Percentiles rank a stretch among this genome's conserved stretches.
phyloP scores from a whole-genome alignment of 2,329 filamentous ascomycete species.

The Fusarium euwallaceae region DNA sequence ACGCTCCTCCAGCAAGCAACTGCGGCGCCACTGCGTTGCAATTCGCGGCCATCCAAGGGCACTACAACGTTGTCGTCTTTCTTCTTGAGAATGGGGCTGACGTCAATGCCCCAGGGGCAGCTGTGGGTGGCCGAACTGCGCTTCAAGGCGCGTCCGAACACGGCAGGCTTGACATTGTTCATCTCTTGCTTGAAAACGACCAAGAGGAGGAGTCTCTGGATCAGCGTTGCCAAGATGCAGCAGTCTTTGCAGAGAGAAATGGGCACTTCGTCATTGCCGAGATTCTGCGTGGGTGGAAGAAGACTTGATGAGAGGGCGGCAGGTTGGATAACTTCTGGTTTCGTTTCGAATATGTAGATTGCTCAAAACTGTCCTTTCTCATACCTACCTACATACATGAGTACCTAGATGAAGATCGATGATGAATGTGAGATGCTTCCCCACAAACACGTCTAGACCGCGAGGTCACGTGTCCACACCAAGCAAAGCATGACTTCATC shows the following conservation, averaged over 20 bases:
- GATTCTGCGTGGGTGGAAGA: neutral
- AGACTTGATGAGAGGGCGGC: neutral
- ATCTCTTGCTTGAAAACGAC: slow-evolving; percentile 29
- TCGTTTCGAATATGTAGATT: too few species aligned
- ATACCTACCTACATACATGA: neutral
- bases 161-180: slow-evolving; percentile 21
- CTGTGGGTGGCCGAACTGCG: slow-evolving; percentile 1
- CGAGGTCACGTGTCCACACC: slow-evolving; percentile 48
- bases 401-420: neutral
- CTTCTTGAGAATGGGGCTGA: slow-evolving; percentile 18
- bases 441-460: slow-evolving; percentile 41
- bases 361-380: neutral
- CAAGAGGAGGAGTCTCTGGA: neutral
- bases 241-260: neutral
- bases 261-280: neutral
- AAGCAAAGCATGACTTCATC: slow-evolving; percentile 24
- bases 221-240: neutral
- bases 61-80: slow-evolving; percentile 4
- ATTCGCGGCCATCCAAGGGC: neutral
- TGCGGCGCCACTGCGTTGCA: neutral
- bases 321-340: neutral
- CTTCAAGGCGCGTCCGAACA: slow-evolving; percentile 23
- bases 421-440: neutral
- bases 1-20: neutral
- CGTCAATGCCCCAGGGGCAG: slow-evolving; percentile 3